Percentiles rank a stretch among this genome's conserved stretches.
Conservation (phyloP, 768 basidiomycete species). For the Albatrellus ellisii region DNA sequence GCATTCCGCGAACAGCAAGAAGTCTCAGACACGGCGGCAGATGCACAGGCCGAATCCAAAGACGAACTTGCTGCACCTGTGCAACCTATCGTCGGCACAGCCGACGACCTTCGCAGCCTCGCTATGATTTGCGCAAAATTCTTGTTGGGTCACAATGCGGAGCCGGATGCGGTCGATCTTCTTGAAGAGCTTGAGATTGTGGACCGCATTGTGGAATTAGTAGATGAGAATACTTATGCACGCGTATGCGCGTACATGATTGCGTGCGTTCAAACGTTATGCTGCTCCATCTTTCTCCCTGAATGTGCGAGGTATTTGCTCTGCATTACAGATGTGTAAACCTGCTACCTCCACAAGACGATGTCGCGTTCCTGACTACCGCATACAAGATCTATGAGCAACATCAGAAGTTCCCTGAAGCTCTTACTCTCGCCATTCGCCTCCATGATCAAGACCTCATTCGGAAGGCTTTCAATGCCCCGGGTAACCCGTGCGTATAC, state of each 20-base stretch:
- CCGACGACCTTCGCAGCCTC: slow-evolving; percentile 64
- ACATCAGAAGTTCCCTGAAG: slow-evolving; percentile 83
- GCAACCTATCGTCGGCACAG: slow-evolving; percentile 34
- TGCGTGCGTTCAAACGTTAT: slow-evolving; percentile 55
- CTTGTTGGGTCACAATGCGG: slow-evolving; percentile 87
- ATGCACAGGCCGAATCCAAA: slow-evolving; percentile 3
- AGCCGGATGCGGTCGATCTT: slow-evolving; percentile 95
- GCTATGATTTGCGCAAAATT: slow-evolving; percentile 82
- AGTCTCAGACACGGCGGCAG: neutral
- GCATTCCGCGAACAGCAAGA: slow-evolving; percentile 49
- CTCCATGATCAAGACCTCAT: slow-evolving; percentile 73
- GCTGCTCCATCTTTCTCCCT: neutral
- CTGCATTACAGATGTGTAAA: slow-evolving; percentile 54
- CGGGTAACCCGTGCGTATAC: slow-evolving; percentile 67
- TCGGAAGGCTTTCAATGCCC: slow-evolving; percentile 77
- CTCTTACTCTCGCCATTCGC: slow-evolving; percentile 73
- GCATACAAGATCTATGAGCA: slow-evolving; percentile 84
- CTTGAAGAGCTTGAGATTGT: slow-evolving; percentile 90
- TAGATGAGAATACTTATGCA: slow-evolving; percentile 78
- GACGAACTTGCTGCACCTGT: slow-evolving; percentile 8
- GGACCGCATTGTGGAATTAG: slow-evolving; percentile 56
- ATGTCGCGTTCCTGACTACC: slow-evolving; percentile 75
- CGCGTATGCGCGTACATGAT: slow-evolving; percentile 97
- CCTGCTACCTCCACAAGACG: slow-evolving; percentile 87
- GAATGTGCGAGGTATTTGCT: slow-evolving; percentile 5